Percentiles rank a stretch among this genome's conserved stretches.
phyloP scores from a whole-genome alignment of 257 asterid genomes.

The Solanum clarkiae region DNA sequence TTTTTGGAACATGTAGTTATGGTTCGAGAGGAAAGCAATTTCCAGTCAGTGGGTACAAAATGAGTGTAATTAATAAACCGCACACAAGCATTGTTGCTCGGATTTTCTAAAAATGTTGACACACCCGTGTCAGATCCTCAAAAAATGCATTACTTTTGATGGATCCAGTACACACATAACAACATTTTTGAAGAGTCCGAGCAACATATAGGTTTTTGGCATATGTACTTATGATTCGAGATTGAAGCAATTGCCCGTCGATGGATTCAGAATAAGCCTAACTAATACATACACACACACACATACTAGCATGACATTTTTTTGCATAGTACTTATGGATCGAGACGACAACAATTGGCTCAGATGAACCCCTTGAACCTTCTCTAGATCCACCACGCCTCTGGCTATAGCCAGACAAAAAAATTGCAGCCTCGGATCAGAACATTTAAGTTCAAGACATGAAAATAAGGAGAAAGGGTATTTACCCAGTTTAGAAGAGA shows the following conservation, averaged over 20 bases:
- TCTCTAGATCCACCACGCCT: background rate
- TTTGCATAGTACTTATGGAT: background rate
- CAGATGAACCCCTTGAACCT: background rate
- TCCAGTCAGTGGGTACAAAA: background rate
- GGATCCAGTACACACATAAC: too few species aligned
- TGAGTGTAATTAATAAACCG: background rate
- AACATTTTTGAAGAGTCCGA: background rate
- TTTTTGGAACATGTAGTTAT: background rate
- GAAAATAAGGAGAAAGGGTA: background rate
- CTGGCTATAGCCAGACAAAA: background rate
- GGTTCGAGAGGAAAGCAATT: background rate
- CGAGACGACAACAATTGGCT: background rate
- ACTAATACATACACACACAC: background rate
- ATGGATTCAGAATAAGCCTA: background rate
- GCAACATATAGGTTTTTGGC: background rate
- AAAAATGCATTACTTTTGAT: background rate
- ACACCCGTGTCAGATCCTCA: background rate
- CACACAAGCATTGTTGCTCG: background rate
- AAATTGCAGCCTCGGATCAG: background rate
- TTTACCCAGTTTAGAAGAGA: slow-evolving; percentile 50
- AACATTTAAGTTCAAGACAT: background rate
- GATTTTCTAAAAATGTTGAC: background rate
- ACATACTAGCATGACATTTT: background rate
- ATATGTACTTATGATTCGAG: background rate
- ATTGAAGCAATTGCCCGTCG: background rate